Conservation (phyloP, 1,139 yeast species). For the Debaryomycetaceae sp. region DNA sequence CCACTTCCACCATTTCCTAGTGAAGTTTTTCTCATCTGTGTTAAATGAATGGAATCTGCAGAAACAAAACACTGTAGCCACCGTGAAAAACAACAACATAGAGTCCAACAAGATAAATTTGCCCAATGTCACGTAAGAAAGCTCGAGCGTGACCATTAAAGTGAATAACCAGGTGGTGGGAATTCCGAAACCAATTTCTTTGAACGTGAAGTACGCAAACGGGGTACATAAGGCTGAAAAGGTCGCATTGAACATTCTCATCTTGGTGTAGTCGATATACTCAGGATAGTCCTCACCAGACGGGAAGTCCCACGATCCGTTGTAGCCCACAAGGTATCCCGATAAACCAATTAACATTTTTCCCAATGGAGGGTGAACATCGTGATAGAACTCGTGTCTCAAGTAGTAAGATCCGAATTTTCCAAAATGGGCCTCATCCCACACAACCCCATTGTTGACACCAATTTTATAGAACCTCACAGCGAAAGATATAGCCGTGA, state of each 20-base stretch:
- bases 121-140: constrained; percentile 83
- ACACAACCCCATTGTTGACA: constrained; percentile 49
- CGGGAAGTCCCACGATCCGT: constrained; percentile 93
- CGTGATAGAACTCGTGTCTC: constrained; percentile 92
- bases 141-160: constrained; percentile 81
- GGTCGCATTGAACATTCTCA: constrained; percentile 91
- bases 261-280: constrained; percentile 77
- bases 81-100: constrained; percentile 92
- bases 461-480: constrained; percentile 55
- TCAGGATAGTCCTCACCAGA: constrained; percentile 87
- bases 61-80: constrained; percentile 74
- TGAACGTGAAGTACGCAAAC: constrained; percentile 86
- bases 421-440: constrained; percentile 81
- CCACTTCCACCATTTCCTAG: constrained; percentile 95
- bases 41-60: constrained; percentile 77
- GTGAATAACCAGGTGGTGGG: constrained; percentile 88
- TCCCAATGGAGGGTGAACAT: constrained; percentile 98
- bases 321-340: constrained; percentile 91
- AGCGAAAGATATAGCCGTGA: constrained; percentile 46
- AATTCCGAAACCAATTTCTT: constrained; percentile 76
- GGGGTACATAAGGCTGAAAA: constrained; percentile 92
- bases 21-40: constrained; percentile 48
- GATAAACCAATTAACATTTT: constrained; percentile 95
- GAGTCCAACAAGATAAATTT: constrained; percentile 92
- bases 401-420: constrained; percentile 91